These are phyloP conservation scores for Tolypocladium inflatum DNA, from an alignment of 2,329 filamentous ascomycete genomes.

Conservation along the genomic window DNA sequence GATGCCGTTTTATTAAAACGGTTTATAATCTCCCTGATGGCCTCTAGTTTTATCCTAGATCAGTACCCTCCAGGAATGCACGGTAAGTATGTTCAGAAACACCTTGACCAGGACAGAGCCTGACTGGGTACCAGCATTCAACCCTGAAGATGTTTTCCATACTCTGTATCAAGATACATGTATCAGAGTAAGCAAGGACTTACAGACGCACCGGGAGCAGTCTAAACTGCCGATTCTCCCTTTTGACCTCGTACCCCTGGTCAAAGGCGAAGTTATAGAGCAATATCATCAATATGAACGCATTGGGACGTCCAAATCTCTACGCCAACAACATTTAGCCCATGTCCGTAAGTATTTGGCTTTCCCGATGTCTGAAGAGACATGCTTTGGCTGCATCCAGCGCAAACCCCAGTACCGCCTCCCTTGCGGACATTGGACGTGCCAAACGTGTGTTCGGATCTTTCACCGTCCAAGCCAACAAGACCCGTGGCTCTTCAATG, in stretches of 20 bases:
- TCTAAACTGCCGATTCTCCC: not conserved
- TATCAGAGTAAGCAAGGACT: not conserved
- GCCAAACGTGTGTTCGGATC: conserved; percentile 2
- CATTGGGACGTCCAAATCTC: not conserved
- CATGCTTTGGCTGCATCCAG: conserved; percentile 2
- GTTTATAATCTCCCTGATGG: not conserved
- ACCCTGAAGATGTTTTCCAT: not conserved
- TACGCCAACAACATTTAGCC: not conserved
- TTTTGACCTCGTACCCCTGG: not conserved
- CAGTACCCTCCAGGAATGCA: conserved; percentile 5
- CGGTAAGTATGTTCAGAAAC: not conserved
- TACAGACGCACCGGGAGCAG: not conserved
- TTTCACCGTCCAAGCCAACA: not conserved
- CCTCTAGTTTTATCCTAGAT: conserved; percentile 5
- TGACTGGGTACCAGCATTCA: not conserved
- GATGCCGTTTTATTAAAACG: not conserved
- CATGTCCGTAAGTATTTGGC: not conserved
- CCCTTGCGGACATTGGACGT: conserved; percentile 4
- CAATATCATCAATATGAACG: not conserved
- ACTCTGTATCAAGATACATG: not conserved
- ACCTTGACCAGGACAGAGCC: no score
- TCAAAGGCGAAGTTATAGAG: not conserved
- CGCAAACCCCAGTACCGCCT: conserved; percentile 3
- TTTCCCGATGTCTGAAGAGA: conserved; percentile 2
- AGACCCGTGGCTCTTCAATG: conserved; percentile 3